These are phyloP conservation scores for Citrullus amarus DNA, from an alignment of 306 rosid species.

Conservation along the genomic window DNA sequence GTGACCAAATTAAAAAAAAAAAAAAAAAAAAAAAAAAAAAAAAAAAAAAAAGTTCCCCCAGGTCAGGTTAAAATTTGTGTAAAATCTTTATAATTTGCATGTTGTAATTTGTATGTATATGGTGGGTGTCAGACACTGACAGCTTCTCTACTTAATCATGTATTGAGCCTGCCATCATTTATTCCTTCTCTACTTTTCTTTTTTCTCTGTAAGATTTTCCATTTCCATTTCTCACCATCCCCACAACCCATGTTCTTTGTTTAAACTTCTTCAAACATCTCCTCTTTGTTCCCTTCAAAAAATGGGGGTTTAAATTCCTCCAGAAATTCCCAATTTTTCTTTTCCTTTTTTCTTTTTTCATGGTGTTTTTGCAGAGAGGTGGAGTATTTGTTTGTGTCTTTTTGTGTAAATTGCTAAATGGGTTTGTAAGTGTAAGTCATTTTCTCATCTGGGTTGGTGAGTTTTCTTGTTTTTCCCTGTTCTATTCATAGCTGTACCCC, in stretches of 20 bases:
- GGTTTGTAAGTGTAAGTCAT: slow-evolving; percentile 5
- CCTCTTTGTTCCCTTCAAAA: not conserved
- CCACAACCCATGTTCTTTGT: not conserved
- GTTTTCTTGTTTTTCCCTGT: slow-evolving; percentile 15
- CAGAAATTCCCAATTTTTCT: not conserved
- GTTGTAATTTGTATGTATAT: not conserved
- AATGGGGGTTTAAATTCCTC: not conserved
- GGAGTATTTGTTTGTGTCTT: slow-evolving; percentile 7
- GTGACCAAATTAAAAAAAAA: not conserved
- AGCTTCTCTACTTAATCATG: slow-evolving; percentile 41
- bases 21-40: too few relatives aligned
- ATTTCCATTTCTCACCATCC: not conserved
- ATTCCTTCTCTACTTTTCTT: slow-evolving; percentile 8
- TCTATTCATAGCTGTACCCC: slow-evolving; percentile 10
- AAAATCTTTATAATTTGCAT: not conserved
- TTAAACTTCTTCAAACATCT: not conserved
- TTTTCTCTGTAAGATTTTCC: slow-evolving; percentile 1
- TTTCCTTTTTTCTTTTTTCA: not conserved
- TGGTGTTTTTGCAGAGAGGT: not conserved
- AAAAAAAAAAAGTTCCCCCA: too few relatives aligned
- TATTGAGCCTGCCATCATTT: slow-evolving; percentile 24
- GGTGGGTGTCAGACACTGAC: slow-evolving; percentile 56
- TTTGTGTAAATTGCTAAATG: slow-evolving; percentile 18
- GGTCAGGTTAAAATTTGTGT: slow-evolving; percentile 13
- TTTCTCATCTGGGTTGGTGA: slow-evolving; percentile 29